phyloP scores from a whole-genome alignment of 805 yeast genomes.

The Myxozyma vanderwaltii region DNA sequence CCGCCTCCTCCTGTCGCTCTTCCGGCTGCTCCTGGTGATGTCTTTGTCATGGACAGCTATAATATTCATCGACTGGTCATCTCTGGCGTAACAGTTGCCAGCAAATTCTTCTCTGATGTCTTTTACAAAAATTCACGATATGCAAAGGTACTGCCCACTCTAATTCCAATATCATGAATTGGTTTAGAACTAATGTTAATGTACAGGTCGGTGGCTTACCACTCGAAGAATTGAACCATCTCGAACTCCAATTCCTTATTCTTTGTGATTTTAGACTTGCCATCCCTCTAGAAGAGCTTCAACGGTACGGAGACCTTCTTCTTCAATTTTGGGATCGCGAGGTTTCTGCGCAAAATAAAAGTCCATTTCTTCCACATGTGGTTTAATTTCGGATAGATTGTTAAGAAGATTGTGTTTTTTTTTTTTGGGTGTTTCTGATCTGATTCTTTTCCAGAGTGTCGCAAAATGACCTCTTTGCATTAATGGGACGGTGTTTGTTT shows the following conservation, averaged over 20 bases:
- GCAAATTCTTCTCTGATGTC: conserved; percentile 91
- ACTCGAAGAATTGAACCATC: conserved; percentile 84
- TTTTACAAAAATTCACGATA: conserved; percentile 92
- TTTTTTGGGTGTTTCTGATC: too few relatives aligned
- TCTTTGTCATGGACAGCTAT: conserved; percentile 93
- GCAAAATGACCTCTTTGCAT: too few relatives aligned
- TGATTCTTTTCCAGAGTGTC: too few relatives aligned
- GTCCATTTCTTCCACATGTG: not conserved
- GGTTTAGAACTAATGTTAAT: conserved; percentile 38
- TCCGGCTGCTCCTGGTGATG: conserved; percentile 29
- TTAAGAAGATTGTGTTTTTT: too few relatives aligned
- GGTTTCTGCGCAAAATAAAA: conserved; percentile 8
- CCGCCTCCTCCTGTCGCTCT: conserved; percentile 36
- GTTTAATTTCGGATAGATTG: not conserved
- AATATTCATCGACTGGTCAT: conserved; percentile 93
- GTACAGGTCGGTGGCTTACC: conserved; percentile 79
- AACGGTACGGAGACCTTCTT: conserved; percentile 83
- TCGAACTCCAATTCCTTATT: conserved; percentile 85
- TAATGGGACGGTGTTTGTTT: too few relatives aligned
- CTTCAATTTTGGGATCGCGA: conserved; percentile 76
- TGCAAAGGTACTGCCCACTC: conserved; percentile 55
- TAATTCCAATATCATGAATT: not conserved
- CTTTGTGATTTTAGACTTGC: conserved; percentile 82
- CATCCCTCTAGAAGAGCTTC: conserved; percentile 88
- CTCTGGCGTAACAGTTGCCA: conserved; percentile 92